These are phyloP conservation scores for Alliaria petiolata DNA, from an alignment of 345 rosid genomes.

Conservation along the genomic window DNA sequence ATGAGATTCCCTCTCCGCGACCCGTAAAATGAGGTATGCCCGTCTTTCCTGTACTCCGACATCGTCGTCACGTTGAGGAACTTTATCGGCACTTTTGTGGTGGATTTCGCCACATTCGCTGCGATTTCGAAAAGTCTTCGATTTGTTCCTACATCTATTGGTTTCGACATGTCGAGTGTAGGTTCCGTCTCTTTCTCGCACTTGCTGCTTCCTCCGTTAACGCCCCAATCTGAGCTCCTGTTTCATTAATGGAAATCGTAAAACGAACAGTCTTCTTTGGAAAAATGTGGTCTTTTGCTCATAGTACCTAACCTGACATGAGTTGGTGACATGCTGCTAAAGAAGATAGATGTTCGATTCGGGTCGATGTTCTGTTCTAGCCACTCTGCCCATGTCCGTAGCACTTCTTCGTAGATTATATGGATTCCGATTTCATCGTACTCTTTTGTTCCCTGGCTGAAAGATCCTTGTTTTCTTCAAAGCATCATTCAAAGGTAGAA, in stretches of 20 bases:
- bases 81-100: conserved; percentile 39
- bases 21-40: conserved; percentile 54
- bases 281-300: not conserved
- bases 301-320: conserved; percentile 61
- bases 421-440: conserved; percentile 49
- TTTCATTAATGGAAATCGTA: not conserved
- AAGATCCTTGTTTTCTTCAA: conserved; percentile 49
- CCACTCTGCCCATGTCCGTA: conserved; percentile 72
- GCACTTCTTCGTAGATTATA: conserved; percentile 45
- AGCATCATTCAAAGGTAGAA: not conserved
- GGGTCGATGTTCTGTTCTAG: conserved; percentile 60
- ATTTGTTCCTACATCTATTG: conserved; percentile 59
- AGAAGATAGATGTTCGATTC: conserved; percentile 58
- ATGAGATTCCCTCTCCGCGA: conserved; percentile 43
- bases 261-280: not conserved
- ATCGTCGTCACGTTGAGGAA: conserved; percentile 64
- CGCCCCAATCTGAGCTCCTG: conserved; percentile 77
- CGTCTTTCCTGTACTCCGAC: conserved; percentile 88
- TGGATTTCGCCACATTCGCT: conserved; percentile 39
- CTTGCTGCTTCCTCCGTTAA: conserved; percentile 44
- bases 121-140: conserved; percentile 42
- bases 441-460: conserved; percentile 47
- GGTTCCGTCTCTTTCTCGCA: conserved; percentile 67
- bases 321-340: conserved; percentile 75
- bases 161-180: conserved; percentile 35